phyloP scores from a whole-genome alignment of 306 rosid genomes.

The Begonia loranthoides region DNA sequence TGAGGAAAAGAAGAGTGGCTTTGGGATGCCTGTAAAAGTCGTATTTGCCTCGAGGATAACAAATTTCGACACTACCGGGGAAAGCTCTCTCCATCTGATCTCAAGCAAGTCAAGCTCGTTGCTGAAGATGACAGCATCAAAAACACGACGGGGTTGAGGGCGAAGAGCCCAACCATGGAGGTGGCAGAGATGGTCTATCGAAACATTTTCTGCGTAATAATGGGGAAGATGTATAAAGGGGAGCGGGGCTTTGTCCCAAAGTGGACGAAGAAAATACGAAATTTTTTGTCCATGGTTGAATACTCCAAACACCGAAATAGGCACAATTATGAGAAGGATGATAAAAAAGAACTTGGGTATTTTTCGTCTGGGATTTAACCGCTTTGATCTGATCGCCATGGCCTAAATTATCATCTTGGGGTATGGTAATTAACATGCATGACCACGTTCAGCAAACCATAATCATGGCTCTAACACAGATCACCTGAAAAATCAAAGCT shows the following conservation, averaged over 20 bases:
- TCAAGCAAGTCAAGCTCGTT: conserved; percentile 81
- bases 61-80: conserved; percentile 62
- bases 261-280: conserved; percentile 73
- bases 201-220: conserved; percentile 83
- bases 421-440: conserved; percentile 16
- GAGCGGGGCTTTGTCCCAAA: conserved; percentile 72
- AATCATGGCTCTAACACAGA: conserved; percentile 19
- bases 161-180: conserved; percentile 85
- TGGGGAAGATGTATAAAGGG: conserved; percentile 57
- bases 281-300: conserved; percentile 32
- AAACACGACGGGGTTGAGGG: conserved; percentile 49
- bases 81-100: conserved; percentile 72
- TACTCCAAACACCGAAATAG: conserved; percentile 34
- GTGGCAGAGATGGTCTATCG: conserved; percentile 60
- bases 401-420: conserved; percentile 14
- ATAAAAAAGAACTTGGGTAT: conserved; percentile 25
- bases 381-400: conserved; percentile 28
- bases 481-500: conserved; percentile 27
- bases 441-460: conserved; percentile 17
- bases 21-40: conserved; percentile 79
- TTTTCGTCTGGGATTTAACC: conserved; percentile 21
- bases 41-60: conserved; percentile 67
- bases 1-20: conserved; percentile 42
- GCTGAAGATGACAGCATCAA: conserved; percentile 78
- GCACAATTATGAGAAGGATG: conserved; percentile 27